These are phyloP conservation scores for Phaeosphaeriaceae sp. DNA, from an alignment of 2,329 filamentous ascomycete species.

Conservation along the genomic window DNA sequence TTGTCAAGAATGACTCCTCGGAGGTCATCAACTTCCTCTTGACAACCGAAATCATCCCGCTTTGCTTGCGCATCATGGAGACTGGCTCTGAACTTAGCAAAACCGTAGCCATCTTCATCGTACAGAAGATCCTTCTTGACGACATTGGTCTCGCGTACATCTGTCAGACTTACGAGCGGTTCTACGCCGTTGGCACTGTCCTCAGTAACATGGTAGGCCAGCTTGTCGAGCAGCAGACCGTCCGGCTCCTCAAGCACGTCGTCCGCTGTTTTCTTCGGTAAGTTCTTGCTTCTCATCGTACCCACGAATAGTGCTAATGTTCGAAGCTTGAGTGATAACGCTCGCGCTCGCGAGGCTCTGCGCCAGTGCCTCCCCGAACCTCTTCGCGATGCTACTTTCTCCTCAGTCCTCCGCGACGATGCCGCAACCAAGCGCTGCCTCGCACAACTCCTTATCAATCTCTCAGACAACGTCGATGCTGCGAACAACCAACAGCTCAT, in stretches of 20 bases:
- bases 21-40: conserved; percentile 99
- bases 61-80: conserved; percentile 98
- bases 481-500: conserved; percentile 48
- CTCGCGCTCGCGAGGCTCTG: conserved; percentile 90
- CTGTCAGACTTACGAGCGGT: conserved; percentile 97
- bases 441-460: conserved; percentile 94
- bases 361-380: conserved; percentile 96
- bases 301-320: conserved; percentile 20
- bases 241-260: conserved; percentile 93
- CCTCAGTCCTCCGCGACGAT: conserved; percentile 93
- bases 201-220: conserved; percentile 99
- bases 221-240: conserved; percentile 96
- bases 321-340: conserved; percentile 90
- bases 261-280: conserved; percentile 96
- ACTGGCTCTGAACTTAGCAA: conserved; percentile 98
- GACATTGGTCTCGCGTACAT: conserved; percentile 98
- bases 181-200: conserved; percentile 97
- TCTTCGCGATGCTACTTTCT: conserved; percentile 98
- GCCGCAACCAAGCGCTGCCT: conserved; percentile 97
- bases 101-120: conserved; percentile 98
- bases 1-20: conserved; percentile 98
- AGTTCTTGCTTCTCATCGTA: conserved; percentile 38
- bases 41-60: conserved; percentile 96
- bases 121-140: conserved; percentile 97
- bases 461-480: conserved; percentile 80